These are phyloP conservation scores for Austropuccinia psidii DNA, from an alignment of 1,284 basidiomycete genomes.

Conservation along the genomic window DNA sequence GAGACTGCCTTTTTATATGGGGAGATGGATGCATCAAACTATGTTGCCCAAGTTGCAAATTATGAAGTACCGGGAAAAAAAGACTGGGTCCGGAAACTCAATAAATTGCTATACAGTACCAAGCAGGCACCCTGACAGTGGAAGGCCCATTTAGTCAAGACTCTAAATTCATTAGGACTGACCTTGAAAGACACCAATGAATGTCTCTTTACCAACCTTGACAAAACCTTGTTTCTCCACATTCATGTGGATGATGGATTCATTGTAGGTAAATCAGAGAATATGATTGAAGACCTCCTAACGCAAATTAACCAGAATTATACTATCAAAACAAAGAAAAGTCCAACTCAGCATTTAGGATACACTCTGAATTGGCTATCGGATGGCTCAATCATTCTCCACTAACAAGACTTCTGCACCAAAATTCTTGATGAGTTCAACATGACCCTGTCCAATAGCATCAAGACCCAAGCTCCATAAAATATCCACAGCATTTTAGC, in stretches of 20 bases:
- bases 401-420: background rate
- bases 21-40: background rate
- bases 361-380: background rate
- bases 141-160: background rate
- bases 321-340: background rate
- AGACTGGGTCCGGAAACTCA: background rate
- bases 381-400: background rate
- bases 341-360: background rate
- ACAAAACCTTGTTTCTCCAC: background rate
- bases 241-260: background rate
- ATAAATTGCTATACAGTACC: constrained; percentile 3
- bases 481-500: no score
- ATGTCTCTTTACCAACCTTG: background rate
- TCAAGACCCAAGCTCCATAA: background rate
- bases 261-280: background rate
- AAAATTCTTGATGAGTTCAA: background rate
- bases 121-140: constrained; percentile 2
- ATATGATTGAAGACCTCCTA: background rate
- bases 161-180: background rate
- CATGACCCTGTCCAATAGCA: background rate
- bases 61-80: background rate
- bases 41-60: background rate
- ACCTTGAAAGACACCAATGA: background rate
- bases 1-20: constrained; percentile 7
- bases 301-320: background rate